Percentiles rank a stretch among this genome's conserved stretches.
Conservation (phyloP, 148 eudicot species). For the Heliamphora exappendiculata region DNA sequence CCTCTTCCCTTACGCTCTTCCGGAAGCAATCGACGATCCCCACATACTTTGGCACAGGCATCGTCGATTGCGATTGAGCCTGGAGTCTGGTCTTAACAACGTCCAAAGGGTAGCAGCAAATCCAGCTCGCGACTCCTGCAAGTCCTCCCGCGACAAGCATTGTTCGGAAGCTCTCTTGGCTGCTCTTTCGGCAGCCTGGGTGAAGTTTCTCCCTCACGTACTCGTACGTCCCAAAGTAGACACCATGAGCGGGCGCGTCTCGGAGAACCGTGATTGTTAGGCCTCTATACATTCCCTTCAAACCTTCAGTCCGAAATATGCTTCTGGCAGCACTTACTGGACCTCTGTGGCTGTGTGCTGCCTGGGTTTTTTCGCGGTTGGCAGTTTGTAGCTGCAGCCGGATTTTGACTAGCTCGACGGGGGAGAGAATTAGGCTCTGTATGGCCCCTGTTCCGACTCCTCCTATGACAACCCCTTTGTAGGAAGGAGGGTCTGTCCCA, state of each 20-base stretch:
- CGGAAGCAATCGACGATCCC: constrained; percentile 70
- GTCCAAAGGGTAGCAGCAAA: constrained; percentile 73
- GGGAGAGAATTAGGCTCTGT: constrained; percentile 67
- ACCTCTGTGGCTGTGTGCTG: constrained; percentile 24
- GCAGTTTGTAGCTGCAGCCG: constrained; percentile 62
- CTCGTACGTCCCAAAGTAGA: constrained; percentile 83
- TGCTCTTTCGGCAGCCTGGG: constrained; percentile 72
- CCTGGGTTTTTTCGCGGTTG: constrained; percentile 4
- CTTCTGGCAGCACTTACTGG: constrained; percentile 47
- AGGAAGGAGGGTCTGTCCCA: constrained; percentile 63
- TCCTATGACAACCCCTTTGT: constrained; percentile 62
- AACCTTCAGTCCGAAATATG: constrained; percentile 50
- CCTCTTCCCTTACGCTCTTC: constrained; percentile 60
- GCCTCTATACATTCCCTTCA: constrained; percentile 68
- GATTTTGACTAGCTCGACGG: constrained; percentile 78
- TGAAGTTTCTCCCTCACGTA: constrained; percentile 61
- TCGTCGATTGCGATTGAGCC: constrained; percentile 44
- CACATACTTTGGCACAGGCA: constrained; percentile 26
- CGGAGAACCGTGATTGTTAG: constrained; percentile 64
- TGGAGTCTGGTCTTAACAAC: constrained; percentile 77
- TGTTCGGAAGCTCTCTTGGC: constrained; percentile 59
- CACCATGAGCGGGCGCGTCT: constrained; percentile 79
- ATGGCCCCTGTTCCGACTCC: constrained; percentile 90
- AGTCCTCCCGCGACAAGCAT: constrained; percentile 88
- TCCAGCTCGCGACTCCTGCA: constrained; percentile 88